Percentiles rank a stretch among this genome's conserved stretches.
Evolutionary conservation across 108 stramenopile genomes (phyloP).

Genomic region (Chaetoceros tenuissimus): DNA sequence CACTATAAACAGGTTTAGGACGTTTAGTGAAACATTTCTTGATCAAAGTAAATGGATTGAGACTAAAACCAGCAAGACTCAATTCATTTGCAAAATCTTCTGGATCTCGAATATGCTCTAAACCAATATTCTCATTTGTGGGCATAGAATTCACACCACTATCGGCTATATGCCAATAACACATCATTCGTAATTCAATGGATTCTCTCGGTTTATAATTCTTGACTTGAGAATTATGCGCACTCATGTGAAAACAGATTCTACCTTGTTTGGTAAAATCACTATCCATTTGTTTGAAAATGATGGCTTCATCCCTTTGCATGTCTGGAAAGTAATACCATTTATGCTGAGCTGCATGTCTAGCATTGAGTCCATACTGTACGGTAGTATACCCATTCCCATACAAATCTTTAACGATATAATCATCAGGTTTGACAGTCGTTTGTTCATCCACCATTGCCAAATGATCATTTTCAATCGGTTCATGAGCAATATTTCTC

Average conservation of each 20-base stretch:
- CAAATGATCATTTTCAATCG: slow-evolving; percentile 14
- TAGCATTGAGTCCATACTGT: slow-evolving; percentile 7
- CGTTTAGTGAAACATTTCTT: not conserved
- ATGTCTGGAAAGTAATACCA: slow-evolving; percentile 28
- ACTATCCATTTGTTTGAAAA: slow-evolving; percentile 23
- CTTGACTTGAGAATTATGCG: slow-evolving; percentile 4
- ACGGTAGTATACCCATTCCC: not conserved
- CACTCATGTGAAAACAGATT: slow-evolving; percentile 19
- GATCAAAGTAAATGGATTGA: not conserved
- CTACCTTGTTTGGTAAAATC: slow-evolving; percentile 10
- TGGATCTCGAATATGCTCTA: slow-evolving; percentile 1
- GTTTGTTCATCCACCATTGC: slow-evolving; percentile 15
- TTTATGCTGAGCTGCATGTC: slow-evolving; percentile 12
- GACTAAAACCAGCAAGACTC: too few species aligned
- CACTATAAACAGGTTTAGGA: not conserved
- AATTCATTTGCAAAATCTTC: not conserved
- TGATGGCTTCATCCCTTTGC: slow-evolving; percentile 11
- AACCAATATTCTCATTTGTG: not conserved
- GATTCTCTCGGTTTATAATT: not conserved
- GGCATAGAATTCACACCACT: slow-evolving; percentile 11
- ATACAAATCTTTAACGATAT: slow-evolving; percentile 3
- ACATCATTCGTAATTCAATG: slow-evolving; percentile 16
- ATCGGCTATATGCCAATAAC: slow-evolving; percentile 14
- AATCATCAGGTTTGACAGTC: slow-evolving; percentile 14
- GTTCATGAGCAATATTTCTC: slow-evolving; percentile 8